Percentiles rank a stretch among this genome's conserved stretches.
Conservation (phyloP, 2,329 filamentous ascomycete genomes). For the Harringtonia lauricola region DNA sequence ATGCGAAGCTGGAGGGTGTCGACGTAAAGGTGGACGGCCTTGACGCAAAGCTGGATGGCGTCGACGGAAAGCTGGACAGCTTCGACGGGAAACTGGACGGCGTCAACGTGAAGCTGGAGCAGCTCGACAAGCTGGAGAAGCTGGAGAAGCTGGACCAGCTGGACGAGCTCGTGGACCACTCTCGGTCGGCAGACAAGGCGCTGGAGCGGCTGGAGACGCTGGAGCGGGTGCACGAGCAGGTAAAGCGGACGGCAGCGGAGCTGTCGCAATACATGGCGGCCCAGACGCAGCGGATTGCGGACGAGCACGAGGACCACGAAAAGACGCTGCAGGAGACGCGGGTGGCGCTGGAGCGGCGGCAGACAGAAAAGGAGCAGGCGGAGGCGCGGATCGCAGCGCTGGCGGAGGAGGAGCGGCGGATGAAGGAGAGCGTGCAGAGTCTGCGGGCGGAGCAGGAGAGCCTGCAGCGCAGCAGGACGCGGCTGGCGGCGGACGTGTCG, state of each 20-base stretch:
- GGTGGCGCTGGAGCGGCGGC: slow-evolving; percentile 67
- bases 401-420: slow-evolving; percentile 36
- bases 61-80: not conserved
- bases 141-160: slow-evolving; percentile 51
- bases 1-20: slow-evolving; percentile 60
- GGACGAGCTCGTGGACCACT: slow-evolving; percentile 47
- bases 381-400: slow-evolving; percentile 39
- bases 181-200: slow-evolving; percentile 54
- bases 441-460: slow-evolving; percentile 44
- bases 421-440: slow-evolving; percentile 45
- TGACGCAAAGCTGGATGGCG: not conserved
- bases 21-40: not conserved
- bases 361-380: slow-evolving; percentile 52
- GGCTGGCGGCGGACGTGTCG: slow-evolving; percentile 75
- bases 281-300: slow-evolving; percentile 63
- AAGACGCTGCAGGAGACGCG: slow-evolving; percentile 70
- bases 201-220: slow-evolving; percentile 69
- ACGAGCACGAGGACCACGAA: slow-evolving; percentile 70
- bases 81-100: not conserved
- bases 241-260: slow-evolving; percentile 73
- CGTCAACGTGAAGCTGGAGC: not conserved
- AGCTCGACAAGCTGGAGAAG: slow-evolving; percentile 44
- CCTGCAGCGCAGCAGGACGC: slow-evolving; percentile 65
- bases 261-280: slow-evolving; percentile 70
- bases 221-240: slow-evolving; percentile 80